A percentile compares a stretch with the other conserved stretches of the same genome.
These are phyloP conservation scores for Paraphoma sp. DNA, from an alignment of 2,329 filamentous ascomycete genomes.

Conservation along the genomic window DNA sequence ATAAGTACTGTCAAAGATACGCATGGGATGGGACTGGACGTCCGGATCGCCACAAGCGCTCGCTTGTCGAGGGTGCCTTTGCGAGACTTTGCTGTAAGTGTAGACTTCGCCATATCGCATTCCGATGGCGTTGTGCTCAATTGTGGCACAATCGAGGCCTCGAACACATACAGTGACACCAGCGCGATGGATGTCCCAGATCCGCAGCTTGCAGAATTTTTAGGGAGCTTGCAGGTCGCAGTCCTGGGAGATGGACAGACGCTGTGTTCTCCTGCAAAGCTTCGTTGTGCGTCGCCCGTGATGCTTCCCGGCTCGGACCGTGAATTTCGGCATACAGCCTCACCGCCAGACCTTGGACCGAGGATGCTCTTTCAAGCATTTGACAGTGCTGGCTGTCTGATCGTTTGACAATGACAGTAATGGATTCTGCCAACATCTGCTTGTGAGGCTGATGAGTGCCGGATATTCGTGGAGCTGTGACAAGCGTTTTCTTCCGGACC, in stretches of 20 bases:
- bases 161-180: background rate
- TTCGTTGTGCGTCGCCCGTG: background rate
- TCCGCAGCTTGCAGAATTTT: background rate
- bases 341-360: background rate
- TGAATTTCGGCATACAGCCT: no score
- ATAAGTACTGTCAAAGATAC: no score
- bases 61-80: background rate
- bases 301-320: no score
- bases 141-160: background rate
- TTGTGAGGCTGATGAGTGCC: slow-evolving; percentile 5
- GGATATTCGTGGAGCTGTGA: slow-evolving; percentile 35
- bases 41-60: background rate
- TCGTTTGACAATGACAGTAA: background rate
- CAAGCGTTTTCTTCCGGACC: slow-evolving; percentile 27
- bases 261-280: no score
- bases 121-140: background rate
- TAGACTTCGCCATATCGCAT: background rate
- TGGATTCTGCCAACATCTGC: background rate
- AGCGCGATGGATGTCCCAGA: background rate
- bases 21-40: no score
- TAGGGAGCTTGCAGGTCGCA: background rate
- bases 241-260: background rate
- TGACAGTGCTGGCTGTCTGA: background rate
- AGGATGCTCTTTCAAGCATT: background rate
- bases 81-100: no score